Percentiles rank a stretch among this genome's conserved stretches.
These are phyloP conservation scores for Pterulicium gracile DNA, from an alignment of 1,284 basidiomycete species.

Conservation along the genomic window DNA sequence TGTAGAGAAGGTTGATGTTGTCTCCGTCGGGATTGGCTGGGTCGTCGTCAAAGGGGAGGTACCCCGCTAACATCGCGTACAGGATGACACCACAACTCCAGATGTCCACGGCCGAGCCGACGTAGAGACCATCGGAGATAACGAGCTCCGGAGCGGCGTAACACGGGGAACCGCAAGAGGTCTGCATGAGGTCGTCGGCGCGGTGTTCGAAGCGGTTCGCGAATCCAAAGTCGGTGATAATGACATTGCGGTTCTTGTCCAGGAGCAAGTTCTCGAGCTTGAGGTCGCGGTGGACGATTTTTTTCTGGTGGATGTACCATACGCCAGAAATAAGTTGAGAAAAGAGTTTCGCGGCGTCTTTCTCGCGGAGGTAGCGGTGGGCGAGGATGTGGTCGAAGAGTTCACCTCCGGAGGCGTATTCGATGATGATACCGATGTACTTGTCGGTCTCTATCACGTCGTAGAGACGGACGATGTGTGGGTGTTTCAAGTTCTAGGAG, in stretches of 20 bases:
- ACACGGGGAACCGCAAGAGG: conserved; percentile 94
- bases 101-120: conserved; percentile 98
- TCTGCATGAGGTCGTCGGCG: conserved; percentile 95
- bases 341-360: conserved; percentile 93
- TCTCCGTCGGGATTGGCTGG: conserved; percentile 98
- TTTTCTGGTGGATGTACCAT: conserved; percentile 98
- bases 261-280: conserved; percentile 98
- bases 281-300: conserved; percentile 98
- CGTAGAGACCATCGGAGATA: conserved; percentile 94
- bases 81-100: conserved; percentile 99
- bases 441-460: conserved; percentile 99
- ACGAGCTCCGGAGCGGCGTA: conserved; percentile 99
- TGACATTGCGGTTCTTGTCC: conserved; percentile 95
- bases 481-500: conserved; percentile 81
- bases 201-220: conserved; percentile 94
- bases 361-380: conserved; percentile 93
- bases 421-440: conserved; percentile 98
- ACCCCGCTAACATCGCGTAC: conserved; percentile 98
- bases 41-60: conserved; percentile 99
- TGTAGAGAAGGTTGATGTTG: conserved; percentile 99
- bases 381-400: conserved; percentile 99
- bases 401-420: conserved; percentile 97
- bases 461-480: conserved; percentile 96
- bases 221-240: conserved; percentile 99
- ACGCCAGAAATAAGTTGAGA: conserved; percentile 98